Evolutionary conservation across 768 basidiomycete species (phyloP), one percentile per base, ranked within the genome.

Genomic region (Kwoniella dendrophila): DNA sequence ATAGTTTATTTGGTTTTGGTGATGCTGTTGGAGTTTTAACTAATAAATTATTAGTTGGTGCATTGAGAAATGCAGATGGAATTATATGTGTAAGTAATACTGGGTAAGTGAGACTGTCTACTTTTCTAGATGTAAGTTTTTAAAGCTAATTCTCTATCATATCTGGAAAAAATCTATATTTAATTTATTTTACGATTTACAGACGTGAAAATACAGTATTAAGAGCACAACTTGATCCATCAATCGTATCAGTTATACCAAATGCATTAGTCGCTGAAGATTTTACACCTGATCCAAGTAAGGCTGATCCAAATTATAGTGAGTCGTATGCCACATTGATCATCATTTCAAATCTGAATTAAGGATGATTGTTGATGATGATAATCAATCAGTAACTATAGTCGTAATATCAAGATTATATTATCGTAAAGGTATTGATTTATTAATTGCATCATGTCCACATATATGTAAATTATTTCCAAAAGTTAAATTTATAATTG

Each of bases 201-300:
- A 97, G 95, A 26, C 91, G 94, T n/a, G 96, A 98, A 81, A 99
- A 98, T 66, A 98, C 94, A 0, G 90, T 94, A 2, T 83, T 99
- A 1, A 84, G 96, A 4, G 92, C 90, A 1, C 84, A 89, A 44
- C 80, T 96, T 2, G 88, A 88, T 32, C 84, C 84, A 0, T 74
- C 82, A 18, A 86, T 85, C 34, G 87, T 92, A 16, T 90, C 93
- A 71, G 95, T 98, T 1, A 95, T 99, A 29, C 96, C 96, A 2
- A 97, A 93, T 62, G 87, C 96, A 0, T 80, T 99, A 12, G 85
- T 94, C 8, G 86, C 92, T 0, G 89, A 90, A 27, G 86, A 89
- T 69, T 99, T 99, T 74, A 84, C 82, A 36, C 96, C 96, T 0
- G 79, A 81, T 3, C 81, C 83, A 1, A 63, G 66, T 0, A 33